Conservation (phyloP, 2,329 filamentous ascomycete genomes). For the Fusarium circinatum region DNA sequence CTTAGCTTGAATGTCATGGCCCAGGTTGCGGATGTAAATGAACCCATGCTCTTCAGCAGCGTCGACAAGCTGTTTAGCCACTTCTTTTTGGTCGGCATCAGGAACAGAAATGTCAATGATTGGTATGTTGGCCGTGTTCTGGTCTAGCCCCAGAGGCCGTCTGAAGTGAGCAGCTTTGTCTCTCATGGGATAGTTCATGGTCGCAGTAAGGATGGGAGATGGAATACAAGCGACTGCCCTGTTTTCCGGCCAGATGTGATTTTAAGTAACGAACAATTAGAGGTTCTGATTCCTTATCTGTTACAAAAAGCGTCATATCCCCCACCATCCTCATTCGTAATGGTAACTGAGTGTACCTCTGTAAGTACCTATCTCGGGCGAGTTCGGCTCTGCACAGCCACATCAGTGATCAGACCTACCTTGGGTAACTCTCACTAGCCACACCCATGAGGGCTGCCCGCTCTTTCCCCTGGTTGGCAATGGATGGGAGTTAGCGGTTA, state of each 20-base stretch:
- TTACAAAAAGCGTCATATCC: constrained; percentile 22
- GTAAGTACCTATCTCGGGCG: background rate
- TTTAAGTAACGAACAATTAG: background rate
- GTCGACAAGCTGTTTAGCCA: constrained; percentile 77
- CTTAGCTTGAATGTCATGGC: constrained; percentile 71
- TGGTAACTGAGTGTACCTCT: background rate
- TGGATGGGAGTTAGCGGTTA: constrained; percentile 10
- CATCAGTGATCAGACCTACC: background rate
- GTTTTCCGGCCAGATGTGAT: background rate
- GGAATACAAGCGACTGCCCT: background rate
- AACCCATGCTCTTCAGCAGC: constrained; percentile 89
- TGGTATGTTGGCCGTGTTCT: constrained; percentile 68
- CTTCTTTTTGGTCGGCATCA: constrained; percentile 59
- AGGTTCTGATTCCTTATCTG: background rate
- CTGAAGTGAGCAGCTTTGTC: constrained; percentile 4
- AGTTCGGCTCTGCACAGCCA: constrained; percentile 20
- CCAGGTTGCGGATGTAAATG: constrained; percentile 84
- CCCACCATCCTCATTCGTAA: constrained; percentile 15
- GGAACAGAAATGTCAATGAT: constrained; percentile 77
- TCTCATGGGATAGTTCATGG: constrained; percentile 5
- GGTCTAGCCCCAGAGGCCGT: constrained; percentile 26
- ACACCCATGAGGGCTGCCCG: constrained; percentile 25
- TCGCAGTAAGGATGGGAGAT: background rate
- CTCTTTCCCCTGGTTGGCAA: constrained; percentile 13
- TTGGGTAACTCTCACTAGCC: constrained; percentile 1